phyloP scores from a whole-genome alignment of 179 eudicot genomes.

The Beta corolliflora region DNA sequence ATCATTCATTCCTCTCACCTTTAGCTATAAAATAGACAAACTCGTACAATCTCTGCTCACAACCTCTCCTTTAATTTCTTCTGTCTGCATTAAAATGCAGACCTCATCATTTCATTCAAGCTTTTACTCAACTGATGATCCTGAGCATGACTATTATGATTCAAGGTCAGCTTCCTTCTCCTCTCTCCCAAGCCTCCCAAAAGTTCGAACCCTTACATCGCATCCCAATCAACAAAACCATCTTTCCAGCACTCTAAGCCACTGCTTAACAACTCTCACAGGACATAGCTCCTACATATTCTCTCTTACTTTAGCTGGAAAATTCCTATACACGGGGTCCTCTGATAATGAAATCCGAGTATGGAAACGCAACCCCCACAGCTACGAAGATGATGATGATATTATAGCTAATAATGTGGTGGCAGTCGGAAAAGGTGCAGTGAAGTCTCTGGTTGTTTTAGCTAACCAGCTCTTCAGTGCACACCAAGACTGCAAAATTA shows the following conservation, averaged over 20 bases:
- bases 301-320: slow-evolving; percentile 64
- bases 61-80: slow-evolving; percentile 6
- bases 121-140: slow-evolving; percentile 26
- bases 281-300: slow-evolving; percentile 67
- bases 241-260: slow-evolving; percentile 44
- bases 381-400: slow-evolving; percentile 28
- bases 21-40: slow-evolving; percentile 4
- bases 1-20: slow-evolving; percentile 12
- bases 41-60: slow-evolving; percentile 8
- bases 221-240: slow-evolving; percentile 29
- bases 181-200: slow-evolving; percentile 52
- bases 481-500: slow-evolving; percentile 67
- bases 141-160: slow-evolving; percentile 13
- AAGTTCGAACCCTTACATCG: slow-evolving; percentile 48
- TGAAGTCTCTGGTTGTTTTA: slow-evolving; percentile 55
- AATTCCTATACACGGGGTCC: slow-evolving; percentile 68
- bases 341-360: slow-evolving; percentile 54
- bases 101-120: slow-evolving; percentile 24
- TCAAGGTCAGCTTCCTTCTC: slow-evolving; percentile 29
- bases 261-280: slow-evolving; percentile 66
- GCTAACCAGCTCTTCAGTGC: slow-evolving; percentile 60
- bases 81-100: slow-evolving; percentile 33
- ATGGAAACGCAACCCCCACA: slow-evolving; percentile 46
- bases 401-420: slow-evolving; percentile 32
- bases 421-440: slow-evolving; percentile 67